Base-by-base conservation (phyloP, 106 monocot species). In the Iris macrosiphon region DNA sequence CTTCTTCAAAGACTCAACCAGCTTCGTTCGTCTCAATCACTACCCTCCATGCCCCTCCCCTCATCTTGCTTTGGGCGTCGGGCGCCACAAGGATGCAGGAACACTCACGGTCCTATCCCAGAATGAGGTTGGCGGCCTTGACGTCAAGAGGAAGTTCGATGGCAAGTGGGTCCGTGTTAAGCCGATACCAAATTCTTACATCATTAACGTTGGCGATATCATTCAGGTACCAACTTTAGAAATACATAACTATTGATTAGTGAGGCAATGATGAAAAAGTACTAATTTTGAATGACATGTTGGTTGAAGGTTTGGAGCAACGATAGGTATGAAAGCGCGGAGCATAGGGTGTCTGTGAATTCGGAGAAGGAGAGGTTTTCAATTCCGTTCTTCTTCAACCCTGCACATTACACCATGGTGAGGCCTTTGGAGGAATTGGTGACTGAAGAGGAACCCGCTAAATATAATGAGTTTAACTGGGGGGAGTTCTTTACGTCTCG, bases 341-440 rank as follows among this genome's bases (percentile, higher is more conserved):
- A 88, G 73, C 88, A 83, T 67, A 55, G 83, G 33, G 88, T 76
- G 23, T 71, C 88, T 3, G 79, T 83, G 61, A 79, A 83, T 66
- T 67, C 66, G 11, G 52, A 50, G 62, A 79, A 43, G 60, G 88
- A 83, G 66, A 68, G 88, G 65, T 88, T 83, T 62, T 79, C 77
- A 23, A 71, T 86, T 31, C 81, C 80, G 4, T 86, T 73, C 70
- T 86, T 86, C 73, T 86, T 85, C 69, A 76, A 73, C 62, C 85
- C 85, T 0, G 62, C 66, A 8, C 48, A 57, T 40, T 31, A 66
- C 42, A 42, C 62, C 23, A 64, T 53, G 31, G 64, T 86, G 44
- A 52, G 40, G 73, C 85, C 85, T 12, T 13, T 80, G 18, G 76
- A 76, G 31, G 85, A 86, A 69, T 21, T 86, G 51, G 55, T 67